phyloP scores from a whole-genome alignment of 1,139 yeast genomes.

The Lodderomyces jiufengensis region DNA sequence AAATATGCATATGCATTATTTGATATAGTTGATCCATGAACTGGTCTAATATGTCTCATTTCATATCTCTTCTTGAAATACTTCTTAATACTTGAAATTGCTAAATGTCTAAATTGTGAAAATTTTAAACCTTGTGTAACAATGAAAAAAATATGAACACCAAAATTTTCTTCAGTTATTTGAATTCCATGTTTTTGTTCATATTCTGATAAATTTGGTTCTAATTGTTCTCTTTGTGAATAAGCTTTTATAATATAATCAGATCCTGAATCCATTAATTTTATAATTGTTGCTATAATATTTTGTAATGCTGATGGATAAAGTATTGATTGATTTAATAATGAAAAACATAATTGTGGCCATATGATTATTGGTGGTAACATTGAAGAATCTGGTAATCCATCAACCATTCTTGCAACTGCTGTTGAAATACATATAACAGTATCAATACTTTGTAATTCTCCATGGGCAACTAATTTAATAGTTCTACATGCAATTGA shows the following conservation, averaged over 20 bases:
- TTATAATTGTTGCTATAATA: constrained; percentile 26
- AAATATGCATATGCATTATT: constrained; percentile 41
- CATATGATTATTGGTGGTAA: constrained; percentile 63
- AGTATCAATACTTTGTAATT: constrained; percentile 27
- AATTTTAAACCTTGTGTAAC: constrained; percentile 62
- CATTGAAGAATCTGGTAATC: constrained; percentile 52
- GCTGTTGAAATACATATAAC: constrained; percentile 43
- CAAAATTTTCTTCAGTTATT: constrained; percentile 48
- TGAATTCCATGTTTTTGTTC: constrained; percentile 45
- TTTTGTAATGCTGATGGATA: constrained; percentile 57
- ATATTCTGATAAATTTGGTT: constrained; percentile 38
- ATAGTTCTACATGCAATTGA: constrained; percentile 49
- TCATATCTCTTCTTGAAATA: constrained; percentile 46
- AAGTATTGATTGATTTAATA: constrained; percentile 31
- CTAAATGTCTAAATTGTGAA: constrained; percentile 56
- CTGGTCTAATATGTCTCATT: constrained; percentile 6
- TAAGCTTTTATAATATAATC: constrained; percentile 32
- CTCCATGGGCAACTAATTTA: constrained; percentile 23
- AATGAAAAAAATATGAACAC: constrained; percentile 49
- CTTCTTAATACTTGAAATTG: constrained; percentile 49
- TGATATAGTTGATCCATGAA: constrained; percentile 7
- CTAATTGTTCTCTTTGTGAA: constrained; percentile 37
- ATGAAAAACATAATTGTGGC: constrained; percentile 47
- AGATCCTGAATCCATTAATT: constrained; percentile 22
- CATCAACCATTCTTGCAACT: constrained; percentile 59